Conservation (phyloP, 2,329 filamentous ascomycete genomes). For the Coniella lustricola region DNA sequence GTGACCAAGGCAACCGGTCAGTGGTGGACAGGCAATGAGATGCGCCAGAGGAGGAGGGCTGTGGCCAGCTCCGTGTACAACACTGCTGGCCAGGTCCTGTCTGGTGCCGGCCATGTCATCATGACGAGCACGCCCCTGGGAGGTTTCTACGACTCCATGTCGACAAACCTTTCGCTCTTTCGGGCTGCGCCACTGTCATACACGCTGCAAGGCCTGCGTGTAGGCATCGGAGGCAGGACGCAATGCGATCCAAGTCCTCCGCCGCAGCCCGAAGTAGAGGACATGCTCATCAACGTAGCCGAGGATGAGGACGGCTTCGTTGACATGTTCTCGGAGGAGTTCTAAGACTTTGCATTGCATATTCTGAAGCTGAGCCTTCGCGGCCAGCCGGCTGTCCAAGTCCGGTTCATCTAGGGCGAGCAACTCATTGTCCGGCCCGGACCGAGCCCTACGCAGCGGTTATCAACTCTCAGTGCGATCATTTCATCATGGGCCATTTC, state of each 20-base stretch:
- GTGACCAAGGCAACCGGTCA: conserved; percentile 12
- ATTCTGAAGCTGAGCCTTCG: background rate
- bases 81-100: conserved; percentile 8
- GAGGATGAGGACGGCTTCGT: too few species aligned
- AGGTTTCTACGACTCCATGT: conserved; percentile 8
- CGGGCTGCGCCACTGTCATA: conserved; percentile 8
- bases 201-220: conserved; percentile 8
- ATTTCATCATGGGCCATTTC: too few species aligned
- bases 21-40: conserved; percentile 13
- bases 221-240: background rate
- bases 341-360: background rate
- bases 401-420: too few species aligned
- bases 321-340: too few species aligned
- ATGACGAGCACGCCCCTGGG: conserved; percentile 14
- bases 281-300: too few species aligned
- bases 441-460: too few species aligned
- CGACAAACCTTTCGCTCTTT: conserved; percentile 9
- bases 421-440: too few species aligned
- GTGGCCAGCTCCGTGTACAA: conserved; percentile 5
- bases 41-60: conserved; percentile 12
- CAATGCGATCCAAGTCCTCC: too few species aligned
- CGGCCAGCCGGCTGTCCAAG: too few species aligned
- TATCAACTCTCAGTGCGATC: too few species aligned
- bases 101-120: conserved; percentile 10
- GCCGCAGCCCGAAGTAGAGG: too few species aligned